Evolutionary conservation across 805 yeast species (phyloP), one percentile per base, ranked within the genome.

Genomic region (Myxozyma mucilagina): DNA sequence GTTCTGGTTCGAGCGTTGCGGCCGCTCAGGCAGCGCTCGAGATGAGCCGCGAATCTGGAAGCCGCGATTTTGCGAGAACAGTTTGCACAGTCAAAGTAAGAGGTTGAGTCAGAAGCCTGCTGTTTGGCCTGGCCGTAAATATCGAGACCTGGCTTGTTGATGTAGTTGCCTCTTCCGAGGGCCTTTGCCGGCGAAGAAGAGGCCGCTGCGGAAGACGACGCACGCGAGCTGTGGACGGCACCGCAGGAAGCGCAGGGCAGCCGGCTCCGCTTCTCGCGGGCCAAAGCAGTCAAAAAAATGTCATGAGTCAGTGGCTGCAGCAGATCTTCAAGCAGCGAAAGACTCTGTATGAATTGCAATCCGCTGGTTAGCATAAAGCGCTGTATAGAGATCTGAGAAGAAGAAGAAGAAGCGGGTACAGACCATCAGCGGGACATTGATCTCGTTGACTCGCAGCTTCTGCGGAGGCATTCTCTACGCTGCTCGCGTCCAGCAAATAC

Each of bases 1-100:
- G 42, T 57, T 49, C 47, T 51, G 42, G 53, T 51, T 36, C 67
- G 18, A 4, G 64, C 49, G 10, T 55, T 61, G 60, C 89, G 81
- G 11, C 97, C 88, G 47, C 90, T 89, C 29, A 91, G 74, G 72
- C 99, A 93, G 68, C 96, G 84, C 71, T 91, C 96, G 35, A 93
- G 80, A 74, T 93, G 99, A 45, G 89, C 91, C 1, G 98, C 97
- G 79, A 90, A 92, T 60, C 99, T 78, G 42, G 89, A 87, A 0
- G 96, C 97, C 0, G 97, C 93, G 7, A 93, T 87, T 69, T 87
- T 90, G 59, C 99, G 79, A 18, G 84, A 85, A 74, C 99, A 93
- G 67, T 88, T 87, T 4, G 81, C 80, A 75, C 99, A 93, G 58
- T 78, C 82, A 68, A 90, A 89, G 73, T 91, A 90, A 9, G 60